These are phyloP conservation scores for Cunninghamia lanceolata DNA, from an alignment of 75 land plant genomes.

Conservation along the genomic window DNA sequence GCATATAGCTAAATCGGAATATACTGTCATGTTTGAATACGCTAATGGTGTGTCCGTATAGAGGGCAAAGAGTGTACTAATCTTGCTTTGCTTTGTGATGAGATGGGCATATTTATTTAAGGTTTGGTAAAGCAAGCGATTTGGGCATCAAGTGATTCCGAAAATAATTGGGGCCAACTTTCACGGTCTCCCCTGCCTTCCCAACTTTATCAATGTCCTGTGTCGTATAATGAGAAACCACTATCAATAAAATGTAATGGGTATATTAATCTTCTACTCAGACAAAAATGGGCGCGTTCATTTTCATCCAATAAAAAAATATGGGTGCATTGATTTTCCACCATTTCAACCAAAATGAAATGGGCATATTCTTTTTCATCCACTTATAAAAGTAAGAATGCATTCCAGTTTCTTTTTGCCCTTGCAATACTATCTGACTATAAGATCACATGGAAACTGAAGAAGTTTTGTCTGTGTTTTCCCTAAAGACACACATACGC, in stretches of 20 bases:
- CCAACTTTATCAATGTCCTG: conserved; percentile 53
- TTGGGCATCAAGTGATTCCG: conserved; percentile 89
- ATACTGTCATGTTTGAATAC: not conserved
- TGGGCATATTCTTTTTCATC: no score
- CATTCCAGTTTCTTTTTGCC: not conserved
- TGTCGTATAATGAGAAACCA: not conserved
- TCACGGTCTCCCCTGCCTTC: conserved; percentile 84
- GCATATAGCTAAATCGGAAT: no score
- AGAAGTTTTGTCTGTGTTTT: not conserved
- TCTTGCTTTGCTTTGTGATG: conserved; percentile 75
- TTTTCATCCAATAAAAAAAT: no score
- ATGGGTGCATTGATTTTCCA: no score
- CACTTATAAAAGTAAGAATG: not conserved
- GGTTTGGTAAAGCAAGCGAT: conserved; percentile 82
- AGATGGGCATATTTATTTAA: conserved; percentile 73
- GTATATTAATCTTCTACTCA: not conserved
- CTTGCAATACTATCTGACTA: not conserved
- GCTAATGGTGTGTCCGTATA: not conserved
- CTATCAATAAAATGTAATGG: not conserved
- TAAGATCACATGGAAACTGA: not conserved
- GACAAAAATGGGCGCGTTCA: no score
- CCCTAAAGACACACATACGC: not conserved
- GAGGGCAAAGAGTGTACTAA: conserved; percentile 7
- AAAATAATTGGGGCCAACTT: conserved; percentile 89
- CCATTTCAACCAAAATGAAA: no score